Percentiles rank a stretch among this genome's conserved stretches.
Conservation (phyloP, 331 rosid species). For the Malus hybrid region DNA sequence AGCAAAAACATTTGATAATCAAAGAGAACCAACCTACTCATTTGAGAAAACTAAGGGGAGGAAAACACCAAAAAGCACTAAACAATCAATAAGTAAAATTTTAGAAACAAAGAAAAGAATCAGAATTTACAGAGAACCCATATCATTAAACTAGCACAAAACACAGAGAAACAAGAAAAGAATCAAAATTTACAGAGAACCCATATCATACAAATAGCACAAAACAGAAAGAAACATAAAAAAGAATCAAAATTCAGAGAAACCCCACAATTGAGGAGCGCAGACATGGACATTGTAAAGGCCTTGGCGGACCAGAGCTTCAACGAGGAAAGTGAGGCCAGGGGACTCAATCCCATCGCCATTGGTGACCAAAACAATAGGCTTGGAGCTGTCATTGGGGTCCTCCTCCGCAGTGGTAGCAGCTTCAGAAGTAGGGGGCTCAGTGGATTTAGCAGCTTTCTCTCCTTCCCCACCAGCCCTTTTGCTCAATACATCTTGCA, state of each 20-base stretch:
- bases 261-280: constrained; percentile 97
- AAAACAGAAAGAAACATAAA: neutral
- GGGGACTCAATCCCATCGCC: constrained; percentile 79
- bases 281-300: constrained; percentile 81
- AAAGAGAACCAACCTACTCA: neutral
- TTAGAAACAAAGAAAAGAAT: too few species aligned
- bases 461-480: constrained; percentile 29
- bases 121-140: neutral
- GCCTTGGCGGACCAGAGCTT: constrained; percentile 68
- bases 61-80: neutral
- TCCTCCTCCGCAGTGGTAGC: constrained; percentile 5
- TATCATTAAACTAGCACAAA: neutral
- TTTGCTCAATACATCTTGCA: constrained; percentile 58
- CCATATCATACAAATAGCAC: neutral
- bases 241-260: neutral
- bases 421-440: constrained; percentile 24
- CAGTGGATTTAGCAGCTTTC: constrained; percentile 22
- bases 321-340: constrained; percentile 67
- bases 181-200: neutral
- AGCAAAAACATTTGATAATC: neutral
- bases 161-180: neutral
- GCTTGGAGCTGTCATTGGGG: constrained; percentile 42
- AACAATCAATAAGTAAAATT: neutral
- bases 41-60: neutral
- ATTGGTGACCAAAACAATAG: constrained; percentile 61